Evolutionary conservation across 768 basidiomycete species (phyloP).

Genomic region (Russula abietina): DNA sequence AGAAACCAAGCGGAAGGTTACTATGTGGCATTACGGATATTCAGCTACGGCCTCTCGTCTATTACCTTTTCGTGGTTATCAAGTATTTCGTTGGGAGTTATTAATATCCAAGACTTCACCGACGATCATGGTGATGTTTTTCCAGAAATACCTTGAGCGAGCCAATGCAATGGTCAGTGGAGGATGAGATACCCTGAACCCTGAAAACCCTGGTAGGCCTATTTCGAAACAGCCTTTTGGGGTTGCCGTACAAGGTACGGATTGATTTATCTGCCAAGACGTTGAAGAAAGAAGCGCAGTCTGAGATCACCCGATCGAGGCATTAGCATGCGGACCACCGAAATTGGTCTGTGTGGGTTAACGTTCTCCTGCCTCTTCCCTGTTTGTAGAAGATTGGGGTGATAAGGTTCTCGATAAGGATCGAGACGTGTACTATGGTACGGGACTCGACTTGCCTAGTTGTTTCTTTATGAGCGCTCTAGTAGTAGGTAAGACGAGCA

Average conservation of each 20-base stretch:
- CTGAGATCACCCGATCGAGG: conserved; percentile 40
- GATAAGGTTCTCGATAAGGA: conserved; percentile 56
- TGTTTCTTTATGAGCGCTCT: neutral
- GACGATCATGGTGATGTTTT: conserved; percentile 52
- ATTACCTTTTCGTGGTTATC: conserved; percentile 56
- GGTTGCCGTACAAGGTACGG: neutral
- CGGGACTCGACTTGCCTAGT: conserved; percentile 58
- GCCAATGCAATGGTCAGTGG: conserved; percentile 42
- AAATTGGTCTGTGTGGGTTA: neutral
- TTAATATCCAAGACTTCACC: conserved; percentile 49
- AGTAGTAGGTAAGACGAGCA: neutral
- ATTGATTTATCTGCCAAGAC: conserved; percentile 42
- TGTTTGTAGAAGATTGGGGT: conserved; percentile 59
- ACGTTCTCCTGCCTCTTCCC: conserved; percentile 41
- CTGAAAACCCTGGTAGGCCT: conserved; percentile 57
- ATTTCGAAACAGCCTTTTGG: conserved; percentile 34
- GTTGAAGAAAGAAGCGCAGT: conserved; percentile 54
- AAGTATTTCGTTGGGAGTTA: conserved; percentile 41
- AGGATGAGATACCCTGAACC: conserved; percentile 30
- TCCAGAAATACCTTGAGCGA: conserved; percentile 60
- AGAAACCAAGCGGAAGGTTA: neutral
- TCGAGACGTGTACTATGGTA: conserved; percentile 56
- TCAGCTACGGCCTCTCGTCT: conserved; percentile 50
- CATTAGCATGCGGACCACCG: neutral
- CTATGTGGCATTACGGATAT: conserved; percentile 35